Evolutionary conservation across 31 red algal genomes (phyloP).

Genomic region (Porphyra umbilicalis): DNA sequence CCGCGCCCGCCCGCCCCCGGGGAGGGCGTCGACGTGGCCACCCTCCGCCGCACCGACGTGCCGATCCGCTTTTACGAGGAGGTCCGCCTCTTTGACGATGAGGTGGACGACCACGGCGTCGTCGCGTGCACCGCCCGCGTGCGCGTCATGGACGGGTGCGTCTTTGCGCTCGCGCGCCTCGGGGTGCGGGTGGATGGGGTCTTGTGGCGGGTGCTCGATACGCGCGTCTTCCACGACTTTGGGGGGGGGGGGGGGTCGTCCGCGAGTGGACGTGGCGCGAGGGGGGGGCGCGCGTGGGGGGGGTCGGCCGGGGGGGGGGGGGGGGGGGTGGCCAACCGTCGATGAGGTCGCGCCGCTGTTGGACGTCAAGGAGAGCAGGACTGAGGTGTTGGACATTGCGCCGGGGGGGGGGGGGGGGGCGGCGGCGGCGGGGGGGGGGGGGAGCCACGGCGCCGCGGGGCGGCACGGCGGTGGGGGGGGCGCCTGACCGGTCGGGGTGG

Average conservation of each 20-base stretch:
- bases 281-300: neutral
- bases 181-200: conserved; percentile 88
- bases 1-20: neutral
- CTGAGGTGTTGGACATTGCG: neutral
- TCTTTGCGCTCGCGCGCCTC: conserved; percentile 79
- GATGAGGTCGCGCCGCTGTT: neutral
- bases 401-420: neutral
- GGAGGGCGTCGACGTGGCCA: conserved; percentile 26
- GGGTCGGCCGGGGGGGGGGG: neutral
- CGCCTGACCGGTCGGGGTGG: too few species aligned
- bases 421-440: too few species aligned
- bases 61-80: conserved; percentile 61
- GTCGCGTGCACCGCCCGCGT: conserved; percentile 56
- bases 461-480: too few species aligned
- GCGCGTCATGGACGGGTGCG: conserved; percentile 72
- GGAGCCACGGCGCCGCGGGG: neutral
- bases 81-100: conserved; percentile 84
- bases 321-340: neutral
- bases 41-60: conserved; percentile 46
- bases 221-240: conserved; percentile 78
- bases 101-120: conserved; percentile 91
- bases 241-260: conserved; percentile 36
- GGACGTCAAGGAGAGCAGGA: neutral
- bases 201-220: conserved; percentile 72
- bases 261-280: conserved; percentile 40